phyloP scores from a whole-genome alignment of 148 eudicot genomes.

The Talinum fruticosum region DNA sequence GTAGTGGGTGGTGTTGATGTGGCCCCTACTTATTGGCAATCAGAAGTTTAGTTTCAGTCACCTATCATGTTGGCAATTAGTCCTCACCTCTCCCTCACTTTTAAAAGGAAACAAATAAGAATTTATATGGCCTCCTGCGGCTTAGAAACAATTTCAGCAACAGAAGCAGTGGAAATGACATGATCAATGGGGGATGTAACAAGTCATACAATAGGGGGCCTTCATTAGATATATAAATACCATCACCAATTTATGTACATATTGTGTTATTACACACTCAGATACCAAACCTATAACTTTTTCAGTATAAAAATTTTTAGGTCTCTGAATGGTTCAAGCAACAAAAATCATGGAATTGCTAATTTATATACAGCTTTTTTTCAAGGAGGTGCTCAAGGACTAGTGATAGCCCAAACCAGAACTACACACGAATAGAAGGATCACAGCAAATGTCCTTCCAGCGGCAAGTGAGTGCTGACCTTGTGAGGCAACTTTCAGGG shows the following conservation, averaged over 20 bases:
- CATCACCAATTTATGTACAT: neutral
- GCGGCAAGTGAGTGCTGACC: slow-evolving; percentile 2
- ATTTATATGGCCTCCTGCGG: neutral
- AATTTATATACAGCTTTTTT: slow-evolving; percentile 23
- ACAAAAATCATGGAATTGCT: slow-evolving; percentile 23
- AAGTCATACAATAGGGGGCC: neutral
- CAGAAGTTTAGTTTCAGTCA: neutral
- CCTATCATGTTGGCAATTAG: neutral
- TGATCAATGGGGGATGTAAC: neutral
- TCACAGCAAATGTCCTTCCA: neutral
- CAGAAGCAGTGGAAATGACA: neutral
- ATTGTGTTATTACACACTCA: neutral
- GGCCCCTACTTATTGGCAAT: neutral
- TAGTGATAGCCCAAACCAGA: slow-evolving; percentile 5
- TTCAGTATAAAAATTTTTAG: neutral
- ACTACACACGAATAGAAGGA: slow-evolving; percentile 3
- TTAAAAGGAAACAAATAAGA: neutral
- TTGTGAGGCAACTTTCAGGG: neutral
- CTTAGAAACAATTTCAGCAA: neutral
- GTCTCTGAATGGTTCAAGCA: neutral
- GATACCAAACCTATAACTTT: neutral
- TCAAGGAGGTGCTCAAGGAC: neutral
- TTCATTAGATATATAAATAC: neutral
- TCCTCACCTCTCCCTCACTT: neutral
- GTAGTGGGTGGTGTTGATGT: too few species aligned